Base-by-base conservation (phyloP, 352 stramenopile genomes). In the Globisporangium yorkense region DNA sequence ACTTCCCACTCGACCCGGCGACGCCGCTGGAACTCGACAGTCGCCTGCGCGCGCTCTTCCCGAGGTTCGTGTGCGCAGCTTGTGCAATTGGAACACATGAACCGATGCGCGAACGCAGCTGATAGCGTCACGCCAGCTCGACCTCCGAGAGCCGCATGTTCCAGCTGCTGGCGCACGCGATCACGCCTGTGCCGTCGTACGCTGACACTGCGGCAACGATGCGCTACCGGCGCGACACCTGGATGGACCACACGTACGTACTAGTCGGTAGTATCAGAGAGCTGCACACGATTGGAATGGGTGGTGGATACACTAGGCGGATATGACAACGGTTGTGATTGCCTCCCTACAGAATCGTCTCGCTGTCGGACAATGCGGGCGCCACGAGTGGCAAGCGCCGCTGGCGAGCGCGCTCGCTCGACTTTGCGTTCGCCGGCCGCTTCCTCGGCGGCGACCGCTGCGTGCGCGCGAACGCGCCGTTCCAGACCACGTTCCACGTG, bases 391-490 rank as follows among this genome's bases (percentile, higher is more conserved):
- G 8, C n/a, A 52, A 37, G 31, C 41, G 31, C 27, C 31, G 35
- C 16, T n/a, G 33, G 13, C 51, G 51, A 59, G 2, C 54, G 61
- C 39, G 57, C 33, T 0, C 70, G 61, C 41, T 59, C 18, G 68
- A 85, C 49, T 81, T 92, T 67, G 71, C 80, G 21, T 80, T 84
- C 37, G 58, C 70, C 8, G 82, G 82, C 0, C 51, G 50, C 4
- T 68, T 75, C 31, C 61, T 89, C 0, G 82, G 82, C 9, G 73
- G 79, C 43, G 77, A 94, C 50, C 77, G 82, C 29, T 82, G 71
- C 20, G 79, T 92, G 33, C 79, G 82, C 5, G 57, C 80, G 2
- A 92, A 94, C 51, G 68, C 77, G 24, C 77, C 84, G 18, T 89
- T 92, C 61, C 54, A 73, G 24, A 75, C 63, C 35, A 73, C 71